Conservation (phyloP, 83 land plant genomes). For the Picea abies region DNA sequence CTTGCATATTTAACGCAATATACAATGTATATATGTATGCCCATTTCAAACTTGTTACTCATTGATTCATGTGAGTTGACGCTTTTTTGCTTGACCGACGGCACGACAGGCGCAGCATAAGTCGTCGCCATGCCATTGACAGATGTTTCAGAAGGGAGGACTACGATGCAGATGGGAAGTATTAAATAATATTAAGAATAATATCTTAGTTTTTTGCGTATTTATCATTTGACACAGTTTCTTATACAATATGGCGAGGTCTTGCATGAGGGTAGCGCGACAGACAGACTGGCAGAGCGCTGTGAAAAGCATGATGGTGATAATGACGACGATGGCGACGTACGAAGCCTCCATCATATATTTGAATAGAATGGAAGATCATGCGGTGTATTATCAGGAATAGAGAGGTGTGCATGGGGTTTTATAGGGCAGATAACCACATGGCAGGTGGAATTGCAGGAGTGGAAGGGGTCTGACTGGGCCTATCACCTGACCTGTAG, state of each 20-base stretch:
- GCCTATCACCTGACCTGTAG: background rate
- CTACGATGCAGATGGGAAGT: background rate
- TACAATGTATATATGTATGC: constrained; percentile 15
- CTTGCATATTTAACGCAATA: constrained; percentile 5
- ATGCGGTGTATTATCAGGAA: background rate
- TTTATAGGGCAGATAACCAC: background rate
- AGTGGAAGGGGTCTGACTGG: background rate
- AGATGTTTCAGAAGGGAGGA: background rate
- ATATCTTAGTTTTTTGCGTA: background rate
- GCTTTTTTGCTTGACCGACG: constrained; percentile 5
- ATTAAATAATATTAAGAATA: background rate
- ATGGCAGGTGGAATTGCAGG: background rate
- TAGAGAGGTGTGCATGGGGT: background rate
- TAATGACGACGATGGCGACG: background rate
- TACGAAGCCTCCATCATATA: background rate
- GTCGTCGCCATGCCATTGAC: constrained; percentile 5
- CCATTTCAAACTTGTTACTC: constrained; percentile 1
- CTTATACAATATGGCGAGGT: background rate
- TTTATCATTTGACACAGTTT: constrained; percentile 10
- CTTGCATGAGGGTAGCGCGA: background rate
- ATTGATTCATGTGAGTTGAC: constrained; percentile 13
- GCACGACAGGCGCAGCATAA: background rate
- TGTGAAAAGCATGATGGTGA: background rate
- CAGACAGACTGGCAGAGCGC: background rate
- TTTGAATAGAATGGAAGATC: background rate